Evolutionary conservation across 805 yeast genomes (phyloP).

Genomic region (Starmerella etchellsii): DNA sequence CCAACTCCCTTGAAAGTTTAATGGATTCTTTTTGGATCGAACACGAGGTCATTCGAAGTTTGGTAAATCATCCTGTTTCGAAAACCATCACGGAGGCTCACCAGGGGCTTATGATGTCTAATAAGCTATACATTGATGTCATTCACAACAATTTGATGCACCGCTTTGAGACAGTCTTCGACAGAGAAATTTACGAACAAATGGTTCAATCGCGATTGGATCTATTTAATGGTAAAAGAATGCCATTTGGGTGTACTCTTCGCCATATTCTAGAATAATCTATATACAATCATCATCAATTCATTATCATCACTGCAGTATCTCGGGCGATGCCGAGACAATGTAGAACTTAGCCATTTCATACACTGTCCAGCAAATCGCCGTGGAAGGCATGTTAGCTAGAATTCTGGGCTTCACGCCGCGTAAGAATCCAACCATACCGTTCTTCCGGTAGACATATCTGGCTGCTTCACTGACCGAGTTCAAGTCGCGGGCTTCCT

Average conservation of each 20-base stretch:
- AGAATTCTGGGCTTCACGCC: constrained; percentile 87
- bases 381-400: constrained; percentile 89
- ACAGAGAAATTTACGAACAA: background rate
- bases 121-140: background rate
- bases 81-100: background rate
- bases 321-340: constrained; percentile 1
- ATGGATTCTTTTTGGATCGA: background rate
- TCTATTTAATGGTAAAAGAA: constrained; percentile 11
- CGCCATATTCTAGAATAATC: constrained; percentile 2
- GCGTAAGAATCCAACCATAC: constrained; percentile 53
- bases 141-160: background rate
- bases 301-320: background rate
- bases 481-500: constrained; percentile 39
- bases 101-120: background rate
- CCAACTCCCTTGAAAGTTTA: background rate
- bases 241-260: constrained; percentile 5
- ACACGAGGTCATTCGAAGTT: background rate
- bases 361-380: constrained; percentile 94
- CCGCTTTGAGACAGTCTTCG: background rate
- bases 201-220: constrained; percentile 10
- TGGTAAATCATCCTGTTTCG: background rate
- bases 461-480: constrained; percentile 61
- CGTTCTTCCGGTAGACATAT: constrained; percentile 40
- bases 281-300: too few species aligned
- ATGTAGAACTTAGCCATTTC: constrained; percentile 84